Conservation (phyloP, 768 basidiomycete species). For the Leccinum arenicola region DNA sequence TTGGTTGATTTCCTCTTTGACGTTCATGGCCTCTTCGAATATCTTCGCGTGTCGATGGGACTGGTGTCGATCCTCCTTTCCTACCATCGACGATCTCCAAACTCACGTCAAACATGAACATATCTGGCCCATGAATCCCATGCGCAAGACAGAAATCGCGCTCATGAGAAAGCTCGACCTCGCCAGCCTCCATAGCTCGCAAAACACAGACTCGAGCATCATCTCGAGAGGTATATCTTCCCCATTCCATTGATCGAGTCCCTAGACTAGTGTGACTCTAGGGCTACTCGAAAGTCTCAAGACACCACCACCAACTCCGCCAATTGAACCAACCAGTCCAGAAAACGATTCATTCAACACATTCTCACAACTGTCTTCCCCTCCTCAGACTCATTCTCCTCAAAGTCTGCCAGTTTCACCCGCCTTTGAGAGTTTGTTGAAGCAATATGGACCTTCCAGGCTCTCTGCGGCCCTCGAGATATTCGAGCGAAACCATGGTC, state of each 20-base stretch:
- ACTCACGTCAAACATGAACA: slow-evolving; percentile 50
- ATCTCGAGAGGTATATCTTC: slow-evolving; percentile 19
- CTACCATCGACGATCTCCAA: slow-evolving; percentile 36
- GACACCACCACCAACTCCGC: slow-evolving; percentile 1
- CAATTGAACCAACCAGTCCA: neutral
- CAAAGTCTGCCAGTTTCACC: slow-evolving; percentile 19
- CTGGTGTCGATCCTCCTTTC: slow-evolving; percentile 48
- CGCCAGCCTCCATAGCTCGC: slow-evolving; percentile 31
- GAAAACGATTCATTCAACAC: slow-evolving; percentile 10
- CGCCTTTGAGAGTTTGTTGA: slow-evolving; percentile 15
- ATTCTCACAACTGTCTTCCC: slow-evolving; percentile 24
- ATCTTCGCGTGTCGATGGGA: slow-evolving; percentile 48
- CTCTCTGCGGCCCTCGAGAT: slow-evolving; percentile 17
- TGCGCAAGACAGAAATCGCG: slow-evolving; percentile 43
- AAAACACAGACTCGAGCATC: slow-evolving; percentile 10
- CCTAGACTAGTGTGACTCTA: slow-evolving; percentile 8
- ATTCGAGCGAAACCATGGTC: slow-evolving; percentile 17
- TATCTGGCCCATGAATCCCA: slow-evolving; percentile 41
- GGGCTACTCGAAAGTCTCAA: slow-evolving; percentile 1
- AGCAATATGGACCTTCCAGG: slow-evolving; percentile 4
- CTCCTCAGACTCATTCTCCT: slow-evolving; percentile 12
- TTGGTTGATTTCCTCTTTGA: neutral
- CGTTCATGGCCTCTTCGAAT: slow-evolving; percentile 6
- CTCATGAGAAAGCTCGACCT: slow-evolving; percentile 36
- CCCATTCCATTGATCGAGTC: neutral